Evolutionary conservation across 768 basidiomycete species (phyloP), one percentile per base, ranked within the genome.

Genomic region (Suillus clintonianus): DNA sequence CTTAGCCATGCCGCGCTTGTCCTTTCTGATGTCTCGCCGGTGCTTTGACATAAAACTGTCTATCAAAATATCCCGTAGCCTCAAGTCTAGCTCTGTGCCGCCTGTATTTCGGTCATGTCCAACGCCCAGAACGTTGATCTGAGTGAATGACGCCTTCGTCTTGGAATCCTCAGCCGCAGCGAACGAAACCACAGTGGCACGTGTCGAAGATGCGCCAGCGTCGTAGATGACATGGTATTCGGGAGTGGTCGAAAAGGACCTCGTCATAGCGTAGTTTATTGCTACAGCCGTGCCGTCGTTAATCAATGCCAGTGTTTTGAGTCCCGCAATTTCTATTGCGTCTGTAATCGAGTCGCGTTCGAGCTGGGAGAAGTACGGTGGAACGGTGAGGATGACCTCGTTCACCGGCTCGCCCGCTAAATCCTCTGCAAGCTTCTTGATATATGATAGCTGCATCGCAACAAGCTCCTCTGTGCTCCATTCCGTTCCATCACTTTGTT

Each of bases 211-310:
- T 6, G 97, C 93, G 48, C 97, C 97, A 1, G 95, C 93, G 70
- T 99, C 97, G 77, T 92, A 99, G 64, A 99, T 89, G 68, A 99
- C 77, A 73, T 99, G 96, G 74, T 90, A 86, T 71, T 96, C 91
- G 0, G 88, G 87, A 2, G 78, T 79, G 0, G 90, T 79, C 4
- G 76, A 66, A 81, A 99, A 99, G 2, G 87, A 83, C 55, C 97
- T 87, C 2, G 95, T 95, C 95, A 99, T 97, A 48, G 97, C 97
- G 72, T 93, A 99, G 80, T 99, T 99, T 68, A 99, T 84, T 15
- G 95, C 97, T n/a, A 96, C 90, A 2, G 95, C 94, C 0, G 93
- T 88, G 32, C 97, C 97, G 69, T 99, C 97, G 68, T 95, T 91
- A 60, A 99, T 86, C 63, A 99, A 82, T 0, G 92, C 89, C 37